These are phyloP conservation scores for Coemansia sp. DNA, from an alignment of 192 early-diverging fungal species.

Conservation along the genomic window DNA sequence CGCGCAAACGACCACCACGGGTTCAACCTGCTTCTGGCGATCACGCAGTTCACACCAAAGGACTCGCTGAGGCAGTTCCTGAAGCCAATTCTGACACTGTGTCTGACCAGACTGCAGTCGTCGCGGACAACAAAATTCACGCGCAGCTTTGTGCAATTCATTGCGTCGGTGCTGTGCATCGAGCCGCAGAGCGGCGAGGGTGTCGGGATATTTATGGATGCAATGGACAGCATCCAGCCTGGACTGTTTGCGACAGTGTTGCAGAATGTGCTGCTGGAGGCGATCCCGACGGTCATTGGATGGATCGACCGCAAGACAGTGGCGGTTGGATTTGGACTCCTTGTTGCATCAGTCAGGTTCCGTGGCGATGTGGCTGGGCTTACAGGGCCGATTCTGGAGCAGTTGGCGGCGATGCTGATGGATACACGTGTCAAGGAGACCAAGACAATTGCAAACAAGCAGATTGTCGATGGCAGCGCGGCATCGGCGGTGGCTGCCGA, in stretches of 20 bases:
- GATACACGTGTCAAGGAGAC: slow-evolving; percentile 44
- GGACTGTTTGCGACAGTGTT: slow-evolving; percentile 38
- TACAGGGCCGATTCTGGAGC: slow-evolving; percentile 30
- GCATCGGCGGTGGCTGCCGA: slow-evolving; percentile 52
- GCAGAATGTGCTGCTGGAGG: slow-evolving; percentile 47
- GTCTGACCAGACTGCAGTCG: slow-evolving; percentile 58
- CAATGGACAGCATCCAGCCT: slow-evolving; percentile 53
- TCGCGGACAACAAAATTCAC: slow-evolving; percentile 43
- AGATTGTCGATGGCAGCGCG: slow-evolving; percentile 23
- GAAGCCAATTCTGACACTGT: slow-evolving; percentile 64
- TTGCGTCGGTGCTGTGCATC: slow-evolving; percentile 46
- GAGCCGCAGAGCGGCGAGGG: slow-evolving; percentile 21
- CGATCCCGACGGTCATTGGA: slow-evolving; percentile 37
- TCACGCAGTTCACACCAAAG: slow-evolving; percentile 79
- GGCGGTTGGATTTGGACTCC: slow-evolving; percentile 44
- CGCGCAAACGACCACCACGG: slow-evolving; percentile 84
- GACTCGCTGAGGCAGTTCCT: slow-evolving; percentile 59
- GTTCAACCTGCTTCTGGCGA: slow-evolving; percentile 76
- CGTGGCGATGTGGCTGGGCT: slow-evolving; percentile 15
- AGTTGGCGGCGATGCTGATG: slow-evolving; percentile 45
- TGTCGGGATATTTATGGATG: slow-evolving; percentile 28
- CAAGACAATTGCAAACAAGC: slow-evolving; percentile 32
- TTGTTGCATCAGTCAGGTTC: slow-evolving; percentile 37
- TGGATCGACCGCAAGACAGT: slow-evolving; percentile 55
- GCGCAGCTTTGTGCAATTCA: slow-evolving; percentile 46